Base-by-base conservation (phyloP, 768 basidiomycete species). In the Boletus barrowsii region DNA sequence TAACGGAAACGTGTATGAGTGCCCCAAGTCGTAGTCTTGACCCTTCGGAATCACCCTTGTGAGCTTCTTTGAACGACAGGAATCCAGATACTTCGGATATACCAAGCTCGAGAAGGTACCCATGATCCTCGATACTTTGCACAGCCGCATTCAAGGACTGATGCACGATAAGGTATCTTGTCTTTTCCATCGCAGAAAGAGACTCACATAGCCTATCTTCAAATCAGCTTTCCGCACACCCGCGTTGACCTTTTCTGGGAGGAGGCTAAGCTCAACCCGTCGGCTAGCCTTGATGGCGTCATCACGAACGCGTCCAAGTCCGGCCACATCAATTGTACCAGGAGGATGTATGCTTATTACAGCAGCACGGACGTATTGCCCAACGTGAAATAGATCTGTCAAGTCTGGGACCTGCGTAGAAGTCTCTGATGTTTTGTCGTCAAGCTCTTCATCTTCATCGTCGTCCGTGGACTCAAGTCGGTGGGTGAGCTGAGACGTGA, bases 61-160 rank as follows among this genome's bases (percentile, higher is more conserved):
- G 73, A 1, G 80, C 77, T 42, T 92, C 88, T 63, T 86, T 84
- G 75, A 90, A 90, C 2, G 87, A 79, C 44, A 98, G 68, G 72
- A 98, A 99, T 40, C 91, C 91, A 55, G 90, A 83, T 33, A 90
- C 70, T n/a, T 80, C 85, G 10, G 83, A 69, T 17, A 97, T 64
- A 3, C 94, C 96, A 37, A 97, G 74, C 59, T 94, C 91, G 9
- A 99, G 77, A 52, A 87, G 82, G 73, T 96, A 98, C 2, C 97
- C 95, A 68, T 97, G 92, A 64, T 98, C 97, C 73, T 99, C 97
- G 17, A 90, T 75, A 62, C 87, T 91, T 71, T 85, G 86, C 47
- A 96, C 78, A 33, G 86, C 82, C 13, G 84, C 90, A 0, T 86
- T 81, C 42, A 97, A 64, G 20, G 84, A 84, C 93, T 95, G 47